Base-by-base conservation (phyloP, 305 asterid species). In the Rubia tinctorum region DNA sequence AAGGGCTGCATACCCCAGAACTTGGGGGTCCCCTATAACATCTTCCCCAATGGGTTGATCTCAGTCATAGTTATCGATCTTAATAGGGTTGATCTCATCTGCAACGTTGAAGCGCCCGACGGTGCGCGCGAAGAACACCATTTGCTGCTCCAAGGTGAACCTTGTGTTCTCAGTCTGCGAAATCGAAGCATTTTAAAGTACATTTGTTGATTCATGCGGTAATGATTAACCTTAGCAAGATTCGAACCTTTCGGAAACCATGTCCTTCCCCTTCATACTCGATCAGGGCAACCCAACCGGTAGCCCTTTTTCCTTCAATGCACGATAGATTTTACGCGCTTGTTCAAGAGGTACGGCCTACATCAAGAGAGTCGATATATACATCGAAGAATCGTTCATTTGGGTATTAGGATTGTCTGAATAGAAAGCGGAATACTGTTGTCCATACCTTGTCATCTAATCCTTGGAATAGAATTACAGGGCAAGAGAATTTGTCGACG, bases 261-360 rank as follows among this genome's bases (percentile, higher is more conserved):
- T 95, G 98, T 40, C 91, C 96, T 76, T 92, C 99, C 56, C 98
- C 98, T 87, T 90, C 96, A 30, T 92, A 92, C 77, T 92, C 97
- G 68, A 95, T 86, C 1, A 95, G 91, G 67, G 92, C n/a, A n/a
- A n/a, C n/a, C n/a, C 97, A 66, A 95, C 97, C 0, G 98, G 95
- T 87, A 88, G 66, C 53, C 98, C 97, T 83, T 89, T 93, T 12
- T 76, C 84, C 89, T 87, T 93, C 86, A 91, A 71, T 1, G 97
- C 97, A 0, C 72, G 82, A 80, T 95, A 92, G 72, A 95, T 95
- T 84, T 89, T 92, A 66, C 91, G 91, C 40, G 98, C 85, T 86
- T 92, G 99, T 67, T 86, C 73, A 23, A 96, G 99, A 6, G 77
- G 93, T 20, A 95, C 73, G 55, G 55, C 65, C 71, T 62, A 59